Evolutionary conservation across 2,329 filamentous ascomycete species (phyloP), one percentile per base, ranked within the genome.

Genomic region (Exophiala sp.): DNA sequence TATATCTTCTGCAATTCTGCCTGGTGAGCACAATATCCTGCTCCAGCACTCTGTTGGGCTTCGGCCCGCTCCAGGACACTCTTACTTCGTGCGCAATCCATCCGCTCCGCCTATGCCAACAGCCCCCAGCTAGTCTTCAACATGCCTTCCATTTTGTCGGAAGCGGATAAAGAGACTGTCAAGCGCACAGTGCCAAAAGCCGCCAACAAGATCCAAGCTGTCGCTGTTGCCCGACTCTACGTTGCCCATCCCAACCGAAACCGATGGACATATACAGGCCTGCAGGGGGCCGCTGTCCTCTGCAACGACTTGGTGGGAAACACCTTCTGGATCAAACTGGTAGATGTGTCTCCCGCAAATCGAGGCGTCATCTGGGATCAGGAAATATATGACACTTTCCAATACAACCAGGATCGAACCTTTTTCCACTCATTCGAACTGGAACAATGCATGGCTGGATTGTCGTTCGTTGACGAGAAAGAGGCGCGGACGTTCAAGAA

Each of bases 351-450:
- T 69, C 81, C 89, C 53, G 78, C 86, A 47, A 86, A 84, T 68
- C 83, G 87, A 68, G 91, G 92, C 54, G 91, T 96, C 47, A 87
- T 96, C 66, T 96, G 90, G 90, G 91, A 96, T 67, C 92, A 97
- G 75, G 94, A 99, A 73, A 90, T 99, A 65, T 99, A 95, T 75
- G 92, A 99, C 64, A 85, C 85, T 47, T 97, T 95, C 79, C 79
- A 80, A 60, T 99, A 97, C 78, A 96, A 96, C 73, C 92, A 96
- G 68, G 94, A 99, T 70, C 86, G 94, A 58, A 92, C 89, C 56
- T 99, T 96, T 75, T 99, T 99, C 74, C 91, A 97, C 73, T 91
- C 89, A 5, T 99, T 99, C 69, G 94, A 99, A 75, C 81, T 96
- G 52, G 91, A 97, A 72, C 85, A 95, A 60, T 97, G 91, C 66